Percentiles rank a stretch among this genome's conserved stretches.
Evolutionary conservation across 2,329 filamentous ascomycete species (phyloP).

Genomic region (Neonectria coccinea): DNA sequence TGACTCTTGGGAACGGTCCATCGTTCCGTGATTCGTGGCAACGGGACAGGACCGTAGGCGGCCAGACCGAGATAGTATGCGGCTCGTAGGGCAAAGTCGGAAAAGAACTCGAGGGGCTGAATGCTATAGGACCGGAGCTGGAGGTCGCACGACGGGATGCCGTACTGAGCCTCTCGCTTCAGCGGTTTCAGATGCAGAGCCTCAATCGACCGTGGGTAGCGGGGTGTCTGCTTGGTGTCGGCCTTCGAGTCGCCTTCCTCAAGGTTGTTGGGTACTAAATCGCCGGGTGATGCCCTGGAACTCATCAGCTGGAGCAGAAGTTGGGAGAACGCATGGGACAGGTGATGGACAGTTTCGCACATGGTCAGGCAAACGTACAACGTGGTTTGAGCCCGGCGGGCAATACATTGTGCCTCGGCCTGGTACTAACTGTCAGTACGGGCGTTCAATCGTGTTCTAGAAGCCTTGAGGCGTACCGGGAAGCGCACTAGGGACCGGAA

Average conservation of each 20-base stretch:
- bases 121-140: conserved; percentile 92
- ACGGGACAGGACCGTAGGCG: conserved; percentile 84
- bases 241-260: conserved; percentile 7
- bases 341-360: conserved; percentile 1
- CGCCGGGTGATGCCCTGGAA: conserved; percentile 34
- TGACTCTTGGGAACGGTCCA: conserved; percentile 92
- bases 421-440: conserved; percentile 30
- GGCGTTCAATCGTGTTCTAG: background rate
- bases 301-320: conserved; percentile 18
- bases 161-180: conserved; percentile 77
- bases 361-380: conserved; percentile 38
- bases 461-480: conserved; percentile 34
- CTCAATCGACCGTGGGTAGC: conserved; percentile 83
- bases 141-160: conserved; percentile 87
- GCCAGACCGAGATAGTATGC: conserved; percentile 94
- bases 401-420: conserved; percentile 41
- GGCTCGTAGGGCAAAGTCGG: conserved; percentile 92
- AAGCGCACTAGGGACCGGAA: conserved; percentile 41
- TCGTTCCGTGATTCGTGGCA: conserved; percentile 87
- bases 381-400: conserved; percentile 42
- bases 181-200: conserved; percentile 88
- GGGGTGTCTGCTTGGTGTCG: conserved; percentile 46
- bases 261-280: conserved; percentile 33
- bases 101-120: conserved; percentile 92
- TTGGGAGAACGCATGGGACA: background rate